phyloP scores from a whole-genome alignment of 441 rosid genomes.

The Pelargonium fulgidum region DNA sequence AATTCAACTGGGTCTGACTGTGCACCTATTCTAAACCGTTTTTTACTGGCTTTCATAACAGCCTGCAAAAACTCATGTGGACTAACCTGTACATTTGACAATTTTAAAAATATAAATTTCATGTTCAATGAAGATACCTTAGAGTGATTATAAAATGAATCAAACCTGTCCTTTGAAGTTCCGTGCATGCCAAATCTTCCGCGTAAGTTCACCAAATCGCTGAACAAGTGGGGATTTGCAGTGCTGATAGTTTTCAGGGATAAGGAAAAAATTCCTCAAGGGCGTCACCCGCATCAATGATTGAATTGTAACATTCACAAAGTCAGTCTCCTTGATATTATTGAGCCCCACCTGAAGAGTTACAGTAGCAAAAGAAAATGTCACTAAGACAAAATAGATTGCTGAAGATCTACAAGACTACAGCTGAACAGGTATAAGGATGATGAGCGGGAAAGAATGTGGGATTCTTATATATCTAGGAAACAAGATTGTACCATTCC shows the following conservation, averaged over 20 bases:
- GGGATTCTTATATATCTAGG: not conserved
- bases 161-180: conserved; percentile 97
- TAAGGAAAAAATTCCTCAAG: conserved; percentile 81
- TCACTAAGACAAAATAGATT: conserved; percentile 11
- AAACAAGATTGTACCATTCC: conserved; percentile 59
- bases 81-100: conserved; percentile 58
- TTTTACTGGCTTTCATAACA: conserved; percentile 88
- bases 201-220: conserved; percentile 86
- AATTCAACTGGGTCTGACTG: conserved; percentile 96
- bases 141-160: conserved; percentile 5
- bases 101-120: conserved; percentile 15
- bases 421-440: not conserved
- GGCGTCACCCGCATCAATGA: conserved; percentile 96
- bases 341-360: conserved; percentile 79
- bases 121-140: conserved; percentile 14
- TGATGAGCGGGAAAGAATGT: not conserved
- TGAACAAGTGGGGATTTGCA: conserved; percentile 84
- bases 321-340: conserved; percentile 90
- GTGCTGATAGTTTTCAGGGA: conserved; percentile 81
- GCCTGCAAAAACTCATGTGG: conserved; percentile 98
- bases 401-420: not conserved
- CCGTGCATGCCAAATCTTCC: conserved; percentile 93
- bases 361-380: conserved; percentile 13
- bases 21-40: conserved; percentile 70
- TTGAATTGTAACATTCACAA: conserved; percentile 93